phyloP scores from a whole-genome alignment of 164 flowering plant genomes.

The Annona cherimola region DNA sequence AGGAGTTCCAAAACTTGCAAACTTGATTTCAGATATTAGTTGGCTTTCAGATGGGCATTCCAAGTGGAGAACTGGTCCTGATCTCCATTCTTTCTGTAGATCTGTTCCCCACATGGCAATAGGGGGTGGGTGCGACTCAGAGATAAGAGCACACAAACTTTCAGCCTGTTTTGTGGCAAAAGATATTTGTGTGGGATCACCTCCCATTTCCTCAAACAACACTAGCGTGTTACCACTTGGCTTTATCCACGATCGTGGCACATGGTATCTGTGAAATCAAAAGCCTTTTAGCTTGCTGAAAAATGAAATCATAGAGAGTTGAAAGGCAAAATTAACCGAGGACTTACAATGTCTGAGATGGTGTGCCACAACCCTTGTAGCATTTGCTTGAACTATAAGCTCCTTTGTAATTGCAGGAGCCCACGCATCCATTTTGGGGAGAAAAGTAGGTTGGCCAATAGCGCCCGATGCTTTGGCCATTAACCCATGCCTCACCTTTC shows the following conservation, averaged over 20 bases:
- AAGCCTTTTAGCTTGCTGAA: slow-evolving; percentile 4
- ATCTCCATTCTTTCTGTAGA: slow-evolving; percentile 21
- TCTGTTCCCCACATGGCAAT: slow-evolving; percentile 58
- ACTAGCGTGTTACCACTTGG: slow-evolving; percentile 67
- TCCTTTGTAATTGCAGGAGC: slow-evolving; percentile 72
- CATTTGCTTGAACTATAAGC: slow-evolving; percentile 59
- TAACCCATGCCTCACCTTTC: slow-evolving; percentile 97
- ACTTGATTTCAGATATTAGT: slow-evolving; percentile 69
- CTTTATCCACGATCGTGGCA: slow-evolving; percentile 76
- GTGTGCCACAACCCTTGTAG: slow-evolving; percentile 74
- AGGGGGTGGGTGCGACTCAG: slow-evolving; percentile 71
- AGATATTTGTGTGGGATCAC: slow-evolving; percentile 68
- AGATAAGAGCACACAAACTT: slow-evolving; percentile 59
- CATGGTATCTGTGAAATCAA: slow-evolving; percentile 60
- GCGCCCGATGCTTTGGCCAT: slow-evolving; percentile 96
- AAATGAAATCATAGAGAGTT: background rate
- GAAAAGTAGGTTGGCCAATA: slow-evolving; percentile 73
- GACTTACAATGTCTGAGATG: slow-evolving; percentile 74
- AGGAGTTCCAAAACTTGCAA: slow-evolving; percentile 95
- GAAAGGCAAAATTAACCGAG: background rate
- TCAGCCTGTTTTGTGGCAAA: slow-evolving; percentile 42
- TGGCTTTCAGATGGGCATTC: slow-evolving; percentile 64
- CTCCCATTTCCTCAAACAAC: slow-evolving; percentile 84
- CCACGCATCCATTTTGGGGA: slow-evolving; percentile 53
- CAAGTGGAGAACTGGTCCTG: slow-evolving; percentile 50